phyloP scores from a whole-genome alignment of 495 filamentous ascomycete species.

The Xylaria curta region DNA sequence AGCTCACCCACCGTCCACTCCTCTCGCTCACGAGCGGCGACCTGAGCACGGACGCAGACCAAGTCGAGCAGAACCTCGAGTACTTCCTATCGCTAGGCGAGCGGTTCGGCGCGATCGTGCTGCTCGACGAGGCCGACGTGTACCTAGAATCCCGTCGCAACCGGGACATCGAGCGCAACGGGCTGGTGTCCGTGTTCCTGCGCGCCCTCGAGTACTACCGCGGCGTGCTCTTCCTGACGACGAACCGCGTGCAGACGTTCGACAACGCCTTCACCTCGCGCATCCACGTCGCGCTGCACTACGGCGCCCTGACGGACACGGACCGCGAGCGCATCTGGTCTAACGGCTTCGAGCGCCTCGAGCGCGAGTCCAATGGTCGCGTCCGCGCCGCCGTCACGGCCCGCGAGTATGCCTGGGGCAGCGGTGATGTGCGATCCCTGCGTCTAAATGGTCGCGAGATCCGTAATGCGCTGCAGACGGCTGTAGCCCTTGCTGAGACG shows the following conservation, averaged over 20 bases:
- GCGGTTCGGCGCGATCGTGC: slow-evolving; percentile 51
- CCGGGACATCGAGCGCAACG: slow-evolving; percentile 76
- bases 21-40: slow-evolving; percentile 49
- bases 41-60: slow-evolving; percentile 37
- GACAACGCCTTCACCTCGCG: slow-evolving; percentile 51
- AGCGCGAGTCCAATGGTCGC: slow-evolving; percentile 42
- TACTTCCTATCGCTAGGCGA: slow-evolving; percentile 51
- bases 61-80: slow-evolving; percentile 46
- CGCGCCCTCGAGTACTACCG: slow-evolving; percentile 52
- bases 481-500: slow-evolving; percentile 51
- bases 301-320: slow-evolving; percentile 41
- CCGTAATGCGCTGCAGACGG: slow-evolving; percentile 52
- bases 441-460: slow-evolving; percentile 51
- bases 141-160: slow-evolving; percentile 70
- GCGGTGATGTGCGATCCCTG: slow-evolving; percentile 38
- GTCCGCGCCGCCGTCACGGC: slow-evolving; percentile 42
- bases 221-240: slow-evolving; percentile 51
- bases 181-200: slow-evolving; percentile 71
- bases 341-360: slow-evolving; percentile 50
- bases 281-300: slow-evolving; percentile 54
- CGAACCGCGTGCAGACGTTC: slow-evolving; percentile 51
- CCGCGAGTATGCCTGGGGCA: slow-evolving; percentile 39
- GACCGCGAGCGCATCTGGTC: slow-evolving; percentile 48
- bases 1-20: slow-evolving; percentile 47
- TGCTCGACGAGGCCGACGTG: slow-evolving; percentile 55